Percentiles rank a stretch among this genome's conserved stretches.
Evolutionary conservation across 495 filamentous ascomycete genomes (phyloP).

Genomic region (Aspergillus steynii): DNA sequence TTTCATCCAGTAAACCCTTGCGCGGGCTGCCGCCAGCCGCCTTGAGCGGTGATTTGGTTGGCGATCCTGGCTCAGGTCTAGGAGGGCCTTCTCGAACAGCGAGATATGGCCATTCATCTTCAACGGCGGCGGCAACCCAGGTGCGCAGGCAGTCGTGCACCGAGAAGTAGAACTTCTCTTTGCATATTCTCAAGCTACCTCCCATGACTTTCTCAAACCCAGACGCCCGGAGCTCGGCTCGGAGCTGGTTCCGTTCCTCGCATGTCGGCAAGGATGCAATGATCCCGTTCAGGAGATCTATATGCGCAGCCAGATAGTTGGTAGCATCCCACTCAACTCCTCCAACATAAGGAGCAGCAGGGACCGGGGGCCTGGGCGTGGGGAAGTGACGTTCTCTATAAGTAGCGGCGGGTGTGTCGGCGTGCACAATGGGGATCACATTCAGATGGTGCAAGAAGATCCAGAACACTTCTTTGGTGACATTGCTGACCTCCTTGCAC

Average conservation of each 20-base stretch:
- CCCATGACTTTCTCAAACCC: slow-evolving; percentile 94
- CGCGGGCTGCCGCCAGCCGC: slow-evolving; percentile 33
- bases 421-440: slow-evolving; percentile 61
- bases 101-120: slow-evolving; percentile 82
- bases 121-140: slow-evolving; percentile 84
- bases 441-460: slow-evolving; percentile 96
- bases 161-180: slow-evolving; percentile 92
- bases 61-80: slow-evolving; percentile 38
- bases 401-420: slow-evolving; percentile 29
- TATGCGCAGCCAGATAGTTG: slow-evolving; percentile 87
- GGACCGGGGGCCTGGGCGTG: slow-evolving; percentile 81
- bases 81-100: slow-evolving; percentile 73
- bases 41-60: slow-evolving; percentile 45
- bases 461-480: slow-evolving; percentile 99
- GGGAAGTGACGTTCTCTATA: slow-evolving; percentile 72
- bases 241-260: slow-evolving; percentile 75
- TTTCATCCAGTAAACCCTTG: slow-evolving; percentile 42
- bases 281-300: slow-evolving; percentile 90
- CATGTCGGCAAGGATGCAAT: slow-evolving; percentile 76
- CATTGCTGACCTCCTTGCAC: slow-evolving; percentile 87
- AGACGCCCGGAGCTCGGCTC: slow-evolving; percentile 72
- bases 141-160: slow-evolving; percentile 86
- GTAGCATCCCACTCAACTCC: slow-evolving; percentile 99
- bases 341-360: slow-evolving; percentile 93
- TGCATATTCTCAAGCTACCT: slow-evolving; percentile 80